These are phyloP conservation scores for Globisporangium cederbergense DNA, from an alignment of 352 stramenopile species.

Conservation along the genomic window DNA sequence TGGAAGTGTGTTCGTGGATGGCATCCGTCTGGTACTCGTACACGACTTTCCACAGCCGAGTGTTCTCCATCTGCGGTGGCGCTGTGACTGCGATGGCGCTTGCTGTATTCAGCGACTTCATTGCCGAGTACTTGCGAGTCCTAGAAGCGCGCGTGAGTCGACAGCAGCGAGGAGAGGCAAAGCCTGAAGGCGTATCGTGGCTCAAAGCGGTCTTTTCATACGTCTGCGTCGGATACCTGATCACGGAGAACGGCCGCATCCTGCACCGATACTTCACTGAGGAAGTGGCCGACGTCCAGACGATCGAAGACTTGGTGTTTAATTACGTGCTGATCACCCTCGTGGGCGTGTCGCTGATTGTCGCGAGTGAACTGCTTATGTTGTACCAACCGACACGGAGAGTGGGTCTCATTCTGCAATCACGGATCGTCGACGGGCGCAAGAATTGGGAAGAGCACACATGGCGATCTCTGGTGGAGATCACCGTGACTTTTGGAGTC, in stretches of 20 bases:
- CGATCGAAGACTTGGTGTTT: constrained; percentile 59
- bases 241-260: constrained; percentile 44
- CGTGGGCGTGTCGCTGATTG: constrained; percentile 67
- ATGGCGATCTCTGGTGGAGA: constrained; percentile 56
- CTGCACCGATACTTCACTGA: constrained; percentile 44
- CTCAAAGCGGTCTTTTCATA: constrained; percentile 70
- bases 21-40: constrained; percentile 70
- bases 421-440: constrained; percentile 63
- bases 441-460: constrained; percentile 64
- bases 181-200: constrained; percentile 48
- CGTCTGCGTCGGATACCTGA: constrained; percentile 59
- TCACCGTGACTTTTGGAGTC: constrained; percentile 47
- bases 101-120: constrained; percentile 52
- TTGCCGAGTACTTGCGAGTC: constrained; percentile 50
- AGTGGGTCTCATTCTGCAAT: constrained; percentile 60
- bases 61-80: constrained; percentile 43
- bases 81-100: constrained; percentile 35
- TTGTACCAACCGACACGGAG: constrained; percentile 60
- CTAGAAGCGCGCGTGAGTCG: constrained; percentile 41
- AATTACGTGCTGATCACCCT: constrained; percentile 73
- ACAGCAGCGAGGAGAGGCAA: constrained; percentile 24
- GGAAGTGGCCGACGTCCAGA: constrained; percentile 28
- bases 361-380: constrained; percentile 73
- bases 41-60: constrained; percentile 41
- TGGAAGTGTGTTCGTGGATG: constrained; percentile 76